Base-by-base conservation (phyloP, 345 rosid genomes). In the Acer campestre region DNA sequence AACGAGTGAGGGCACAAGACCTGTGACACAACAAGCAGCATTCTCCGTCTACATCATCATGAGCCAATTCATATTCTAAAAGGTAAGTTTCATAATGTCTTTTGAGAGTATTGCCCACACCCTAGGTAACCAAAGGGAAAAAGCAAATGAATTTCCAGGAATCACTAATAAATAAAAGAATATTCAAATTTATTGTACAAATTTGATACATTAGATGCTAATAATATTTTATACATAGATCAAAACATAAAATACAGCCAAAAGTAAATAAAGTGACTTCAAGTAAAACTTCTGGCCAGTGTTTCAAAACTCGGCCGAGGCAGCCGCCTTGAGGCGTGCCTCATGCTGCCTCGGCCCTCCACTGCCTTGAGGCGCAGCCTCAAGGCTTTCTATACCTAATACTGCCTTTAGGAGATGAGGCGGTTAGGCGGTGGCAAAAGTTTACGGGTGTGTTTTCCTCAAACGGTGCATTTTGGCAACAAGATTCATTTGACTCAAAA, bases 1-100 rank as follows among this genome's bases (percentile, higher is more conserved):
- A 8, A 74, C 70, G 49, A 58, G 70, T 61, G 81, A 70, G 46
- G 63, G 27, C 27, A 59, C 25, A 59, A 61, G 69, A 92, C 99
- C 99, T 91, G 85, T 92, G 97, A 82, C 99, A 96, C 79, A 96
- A 81, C 84, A 96, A 86, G 86, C 98, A 96, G 83, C 99, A 96
- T 81, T 94, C 99, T 85, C 98, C 98, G 51, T 90, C 99, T 3
- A 96, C 98, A 82, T 96, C 99, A 63, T 96, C 99, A 82, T 94
- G 99, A 71, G 98, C 99, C 81, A 94, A 85, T 82, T 96, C 99
- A 53, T 94, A 96, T 82, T 96, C 99, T 74, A 96, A 77, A 67
- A 96, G 94, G 80, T 96, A 96, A 3, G 99, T 96, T 84, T 96
- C 99, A 27, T 96, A 96, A 77, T 94, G 98, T 79, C 98, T 89